A percentile compares a stretch with the other conserved stretches of the same genome.
These are phyloP conservation scores for Colletotrichum abscissum DNA, from an alignment of 2,329 filamentous ascomycete species.

Conservation along the genomic window DNA sequence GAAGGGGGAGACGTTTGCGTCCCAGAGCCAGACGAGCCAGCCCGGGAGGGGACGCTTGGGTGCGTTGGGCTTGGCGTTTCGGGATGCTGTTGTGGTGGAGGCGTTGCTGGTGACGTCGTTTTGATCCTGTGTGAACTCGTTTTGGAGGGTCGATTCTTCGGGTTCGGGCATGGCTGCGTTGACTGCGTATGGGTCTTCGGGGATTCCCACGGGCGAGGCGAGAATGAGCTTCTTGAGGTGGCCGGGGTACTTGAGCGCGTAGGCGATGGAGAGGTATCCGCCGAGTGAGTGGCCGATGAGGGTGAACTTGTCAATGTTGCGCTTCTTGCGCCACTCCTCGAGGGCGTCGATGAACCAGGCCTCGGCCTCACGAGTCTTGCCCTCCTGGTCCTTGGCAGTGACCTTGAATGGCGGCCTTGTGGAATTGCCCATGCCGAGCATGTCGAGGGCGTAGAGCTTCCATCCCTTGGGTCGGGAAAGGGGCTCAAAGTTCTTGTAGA, in stretches of 20 bases:
- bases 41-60: conserved; percentile 74
- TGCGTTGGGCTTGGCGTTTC: conserved; percentile 47
- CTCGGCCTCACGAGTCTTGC: conserved; percentile 89
- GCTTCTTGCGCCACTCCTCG: conserved; percentile 92
- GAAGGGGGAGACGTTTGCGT: conserved; percentile 96
- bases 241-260: conserved; percentile 96
- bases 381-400: conserved; percentile 81
- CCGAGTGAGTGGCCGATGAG: conserved; percentile 93
- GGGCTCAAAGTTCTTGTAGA: conserved; percentile 97
- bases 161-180: conserved; percentile 84
- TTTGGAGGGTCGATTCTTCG: conserved; percentile 75
- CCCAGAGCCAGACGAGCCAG: conserved; percentile 96
- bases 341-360: conserved; percentile 96
- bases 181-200: conserved; percentile 92
- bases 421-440: conserved; percentile 46
- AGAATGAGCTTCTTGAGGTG: conserved; percentile 95
- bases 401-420: conserved; percentile 69
- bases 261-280: conserved; percentile 94
- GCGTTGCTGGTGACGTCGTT: conserved; percentile 59
- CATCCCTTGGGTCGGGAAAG: conserved; percentile 83
- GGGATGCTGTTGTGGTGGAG: conserved; percentile 41
- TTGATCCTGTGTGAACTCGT: conserved; percentile 85
- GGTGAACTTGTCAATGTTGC: conserved; percentile 93
- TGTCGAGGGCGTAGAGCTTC: conserved; percentile 79
- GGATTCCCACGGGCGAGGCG: conserved; percentile 92